These are phyloP conservation scores for Penicillium dipodomyicola DNA, from an alignment of 495 filamentous ascomycete species.

Conservation along the genomic window DNA sequence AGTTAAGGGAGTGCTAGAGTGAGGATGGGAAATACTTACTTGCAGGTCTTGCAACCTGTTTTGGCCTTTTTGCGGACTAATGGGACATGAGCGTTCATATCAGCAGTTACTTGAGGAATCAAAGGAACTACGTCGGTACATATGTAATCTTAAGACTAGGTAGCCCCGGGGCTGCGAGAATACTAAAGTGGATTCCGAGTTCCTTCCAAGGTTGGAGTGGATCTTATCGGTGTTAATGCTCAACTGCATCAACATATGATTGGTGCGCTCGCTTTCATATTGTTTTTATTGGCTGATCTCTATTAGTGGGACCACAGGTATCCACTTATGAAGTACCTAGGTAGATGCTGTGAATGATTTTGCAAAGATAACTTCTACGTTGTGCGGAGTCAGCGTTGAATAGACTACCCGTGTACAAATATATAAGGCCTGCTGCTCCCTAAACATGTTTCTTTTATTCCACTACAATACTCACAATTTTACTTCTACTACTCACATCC, in stretches of 20 bases:
- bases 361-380: neutral
- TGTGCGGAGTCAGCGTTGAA: neutral
- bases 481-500: neutral
- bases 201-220: neutral
- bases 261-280: neutral
- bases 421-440: neutral
- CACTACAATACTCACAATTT: neutral
- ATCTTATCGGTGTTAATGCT: neutral
- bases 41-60: constrained; percentile 31
- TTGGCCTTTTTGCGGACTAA: constrained; percentile 16
- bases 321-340: neutral
- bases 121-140: neutral
- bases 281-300: neutral
- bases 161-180: neutral
- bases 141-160: neutral
- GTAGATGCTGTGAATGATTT: neutral
- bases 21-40: constrained; percentile 16
- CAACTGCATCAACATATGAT: neutral
- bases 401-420: neutral
- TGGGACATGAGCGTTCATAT: neutral
- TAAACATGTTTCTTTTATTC: neutral
- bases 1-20: neutral
- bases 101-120: neutral
- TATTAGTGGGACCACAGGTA: too few relatives aligned
- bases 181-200: neutral